Evolutionary conservation across 768 basidiomycete genomes (phyloP).

Genomic region (Leccinum pellstonianum): DNA sequence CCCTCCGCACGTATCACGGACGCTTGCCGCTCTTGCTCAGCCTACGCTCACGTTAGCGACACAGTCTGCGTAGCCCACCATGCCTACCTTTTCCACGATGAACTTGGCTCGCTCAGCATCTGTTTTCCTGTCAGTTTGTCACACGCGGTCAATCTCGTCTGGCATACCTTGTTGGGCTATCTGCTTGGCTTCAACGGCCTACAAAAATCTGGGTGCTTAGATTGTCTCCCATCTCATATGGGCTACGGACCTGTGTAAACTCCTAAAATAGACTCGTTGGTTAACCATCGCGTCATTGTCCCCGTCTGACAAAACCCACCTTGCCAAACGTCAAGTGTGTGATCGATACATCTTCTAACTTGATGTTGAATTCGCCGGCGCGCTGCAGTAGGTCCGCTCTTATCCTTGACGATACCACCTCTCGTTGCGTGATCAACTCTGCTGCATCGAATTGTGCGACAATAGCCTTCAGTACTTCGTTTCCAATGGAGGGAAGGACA

Average conservation of each 20-base stretch:
- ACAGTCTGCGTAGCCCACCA: neutral
- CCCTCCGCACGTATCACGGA: conserved; percentile 98
- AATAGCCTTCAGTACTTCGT: conserved; percentile 96
- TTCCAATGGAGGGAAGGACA: conserved; percentile 95
- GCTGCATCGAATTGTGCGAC: conserved; percentile 98
- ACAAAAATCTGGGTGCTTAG: neutral
- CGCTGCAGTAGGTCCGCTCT: conserved; percentile 89
- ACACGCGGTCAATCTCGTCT: neutral
- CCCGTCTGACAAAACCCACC: conserved; percentile 37
- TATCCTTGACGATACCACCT: conserved; percentile 94
- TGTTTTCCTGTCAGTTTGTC: conserved; percentile 33
- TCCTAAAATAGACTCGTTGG: conserved; percentile 48
- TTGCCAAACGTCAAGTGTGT: conserved; percentile 89
- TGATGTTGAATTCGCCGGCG: conserved; percentile 94
- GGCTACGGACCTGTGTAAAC: conserved; percentile 64
- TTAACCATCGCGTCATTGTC: neutral
- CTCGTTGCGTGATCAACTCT: conserved; percentile 95
- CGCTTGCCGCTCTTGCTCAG: conserved; percentile 98
- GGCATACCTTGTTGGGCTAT: conserved; percentile 93
- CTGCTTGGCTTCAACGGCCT: conserved; percentile 99
- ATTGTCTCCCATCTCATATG: neutral
- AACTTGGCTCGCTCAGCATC: conserved; percentile 99
- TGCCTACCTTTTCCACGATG: conserved; percentile 90
- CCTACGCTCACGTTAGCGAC: conserved; percentile 48
- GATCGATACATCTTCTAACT: conserved; percentile 96